Conservation (phyloP, 2,329 filamentous ascomycete species). For the Juglanconis oblonga region DNA sequence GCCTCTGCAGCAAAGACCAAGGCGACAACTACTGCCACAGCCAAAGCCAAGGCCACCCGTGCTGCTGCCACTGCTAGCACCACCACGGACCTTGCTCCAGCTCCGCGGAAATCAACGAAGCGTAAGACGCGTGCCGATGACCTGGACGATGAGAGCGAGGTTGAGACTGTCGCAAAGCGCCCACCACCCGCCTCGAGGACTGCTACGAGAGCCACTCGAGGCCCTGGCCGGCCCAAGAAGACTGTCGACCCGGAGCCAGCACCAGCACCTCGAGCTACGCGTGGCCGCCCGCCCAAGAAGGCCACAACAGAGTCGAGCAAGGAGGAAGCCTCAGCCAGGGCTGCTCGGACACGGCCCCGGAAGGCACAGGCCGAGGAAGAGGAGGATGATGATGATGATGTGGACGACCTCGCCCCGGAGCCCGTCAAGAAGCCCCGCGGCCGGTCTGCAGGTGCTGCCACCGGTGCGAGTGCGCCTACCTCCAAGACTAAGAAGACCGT, state of each 20-base stretch:
- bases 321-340: slow-evolving; percentile 23
- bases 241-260: slow-evolving; percentile 22
- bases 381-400: slow-evolving; percentile 24
- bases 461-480: slow-evolving; percentile 33
- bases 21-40: slow-evolving; percentile 31
- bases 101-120: slow-evolving; percentile 34
- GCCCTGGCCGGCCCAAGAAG: slow-evolving; percentile 45
- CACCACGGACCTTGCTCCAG: slow-evolving; percentile 23
- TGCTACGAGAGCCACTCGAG: slow-evolving; percentile 41
- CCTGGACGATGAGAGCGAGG: slow-evolving; percentile 44
- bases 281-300: slow-evolving; percentile 32
- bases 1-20: slow-evolving; percentile 26
- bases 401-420: slow-evolving; percentile 24
- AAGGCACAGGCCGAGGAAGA: slow-evolving; percentile 27
- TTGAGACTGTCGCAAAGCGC: slow-evolving; percentile 31
- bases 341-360: slow-evolving; percentile 25
- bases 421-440: slow-evolving; percentile 37
- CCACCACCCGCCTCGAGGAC: slow-evolving; percentile 22
- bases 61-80: slow-evolving; percentile 38
- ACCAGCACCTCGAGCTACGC: slow-evolving; percentile 19
- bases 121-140: slow-evolving; percentile 57
- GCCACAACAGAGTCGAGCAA: slow-evolving; percentile 22
- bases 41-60: slow-evolving; percentile 42
- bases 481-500: slow-evolving; percentile 58
- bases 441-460: slow-evolving; percentile 31